phyloP scores from a whole-genome alignment of 306 rosid species.

The Prinsepia uniflora region DNA sequence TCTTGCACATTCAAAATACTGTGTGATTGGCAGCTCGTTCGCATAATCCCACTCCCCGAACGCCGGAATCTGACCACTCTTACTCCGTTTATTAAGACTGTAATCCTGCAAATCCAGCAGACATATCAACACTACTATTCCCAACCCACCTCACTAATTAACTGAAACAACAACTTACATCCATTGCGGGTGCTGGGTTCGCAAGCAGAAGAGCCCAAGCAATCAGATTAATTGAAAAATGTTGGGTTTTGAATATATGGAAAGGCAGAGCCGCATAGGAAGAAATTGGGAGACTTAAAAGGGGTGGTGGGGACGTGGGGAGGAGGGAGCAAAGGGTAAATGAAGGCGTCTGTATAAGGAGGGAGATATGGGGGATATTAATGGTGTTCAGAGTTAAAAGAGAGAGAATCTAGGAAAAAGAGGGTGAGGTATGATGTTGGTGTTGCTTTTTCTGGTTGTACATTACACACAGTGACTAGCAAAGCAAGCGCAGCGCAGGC shows the following conservation, averaged over 20 bases:
- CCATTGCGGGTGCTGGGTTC: conserved; percentile 8
- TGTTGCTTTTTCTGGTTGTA: conserved; percentile 8
- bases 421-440: background rate
- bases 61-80: conserved; percentile 79
- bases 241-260: background rate
- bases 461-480: conserved; percentile 4
- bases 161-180: conserved; percentile 14
- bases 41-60: conserved; percentile 93
- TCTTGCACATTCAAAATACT: conserved; percentile 80
- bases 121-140: background rate
- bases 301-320: background rate
- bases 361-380: conserved; percentile 21
- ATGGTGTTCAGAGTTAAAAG: conserved; percentile 33
- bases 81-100: conserved; percentile 35
- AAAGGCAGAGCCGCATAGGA: background rate
- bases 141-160: background rate
- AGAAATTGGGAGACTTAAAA: background rate
- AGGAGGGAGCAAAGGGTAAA: conserved; percentile 17
- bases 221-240: background rate
- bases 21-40: conserved; percentile 78
- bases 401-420: conserved; percentile 28
- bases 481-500: background rate
- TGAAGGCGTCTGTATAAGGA: background rate
- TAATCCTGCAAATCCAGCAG: background rate
- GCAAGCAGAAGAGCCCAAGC: background rate